Conservation (phyloP, 2,329 filamentous ascomycete species). For the Lizonia empirigonia region DNA sequence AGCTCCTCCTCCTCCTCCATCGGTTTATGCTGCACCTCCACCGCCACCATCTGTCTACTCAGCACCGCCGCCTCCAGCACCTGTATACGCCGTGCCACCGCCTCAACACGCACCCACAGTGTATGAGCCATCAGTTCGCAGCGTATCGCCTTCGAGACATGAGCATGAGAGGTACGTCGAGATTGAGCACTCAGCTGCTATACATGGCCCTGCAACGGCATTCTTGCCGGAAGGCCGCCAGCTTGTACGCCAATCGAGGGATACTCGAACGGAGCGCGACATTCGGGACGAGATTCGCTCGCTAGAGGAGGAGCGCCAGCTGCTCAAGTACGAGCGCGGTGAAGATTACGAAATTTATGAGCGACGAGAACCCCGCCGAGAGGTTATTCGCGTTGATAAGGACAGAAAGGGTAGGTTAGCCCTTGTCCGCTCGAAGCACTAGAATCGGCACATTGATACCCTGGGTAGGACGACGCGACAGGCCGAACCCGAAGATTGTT, state of each 20-base stretch:
- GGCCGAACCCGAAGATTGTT: slow-evolving; percentile 51
- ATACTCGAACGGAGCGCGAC: slow-evolving; percentile 60
- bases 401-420: slow-evolving; percentile 96
- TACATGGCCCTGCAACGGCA: slow-evolving; percentile 55
- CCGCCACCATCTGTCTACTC: slow-evolving; percentile 21
- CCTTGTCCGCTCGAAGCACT: slow-evolving; percentile 76
- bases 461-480: slow-evolving; percentile 43
- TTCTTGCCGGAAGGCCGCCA: slow-evolving; percentile 53
- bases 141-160: slow-evolving; percentile 40
- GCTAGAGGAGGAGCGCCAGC: slow-evolving; percentile 69
- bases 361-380: slow-evolving; percentile 55
- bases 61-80: slow-evolving; percentile 29
- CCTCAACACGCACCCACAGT: slow-evolving; percentile 32
- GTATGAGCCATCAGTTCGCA: slow-evolving; percentile 43
- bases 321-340: slow-evolving; percentile 63
- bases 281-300: slow-evolving; percentile 74
- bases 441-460: slow-evolving; percentile 45
- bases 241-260: slow-evolving; percentile 23
- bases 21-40: slow-evolving; percentile 20
- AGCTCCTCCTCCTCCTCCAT: slow-evolving; percentile 22
- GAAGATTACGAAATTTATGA: slow-evolving; percentile 68
- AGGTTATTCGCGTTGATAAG: slow-evolving; percentile 75
- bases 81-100: slow-evolving; percentile 23
- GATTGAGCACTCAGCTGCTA: slow-evolving; percentile 55
- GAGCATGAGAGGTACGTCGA: slow-evolving; percentile 46